Evolutionary conservation across 2,329 filamentous ascomycete species (phyloP).

Genomic region (Lasiodiplodia citricola): DNA sequence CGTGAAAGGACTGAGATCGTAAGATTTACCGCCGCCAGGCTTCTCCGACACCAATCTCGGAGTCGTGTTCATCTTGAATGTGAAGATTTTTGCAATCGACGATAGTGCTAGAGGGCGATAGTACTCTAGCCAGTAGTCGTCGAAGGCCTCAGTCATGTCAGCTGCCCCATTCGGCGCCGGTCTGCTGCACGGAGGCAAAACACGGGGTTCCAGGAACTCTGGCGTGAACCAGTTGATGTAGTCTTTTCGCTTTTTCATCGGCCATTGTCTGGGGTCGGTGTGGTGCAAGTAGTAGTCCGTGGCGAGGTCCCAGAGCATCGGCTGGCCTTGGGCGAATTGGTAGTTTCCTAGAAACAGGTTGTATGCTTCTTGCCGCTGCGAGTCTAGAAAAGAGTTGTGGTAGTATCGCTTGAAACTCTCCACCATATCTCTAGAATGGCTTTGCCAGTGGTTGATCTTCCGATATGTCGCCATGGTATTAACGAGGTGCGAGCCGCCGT

Average conservation of each 20-base stretch:
- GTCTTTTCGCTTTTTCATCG: constrained; percentile 65
- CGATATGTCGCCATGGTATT: constrained; percentile 99
- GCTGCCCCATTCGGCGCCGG: constrained; percentile 28
- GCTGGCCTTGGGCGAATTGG: constrained; percentile 82
- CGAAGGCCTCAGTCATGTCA: constrained; percentile 64
- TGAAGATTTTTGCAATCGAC: constrained; percentile 89
- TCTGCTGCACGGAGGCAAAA: constrained; percentile 58
- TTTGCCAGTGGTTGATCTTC: constrained; percentile 99
- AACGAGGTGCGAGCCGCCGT: constrained; percentile 94
- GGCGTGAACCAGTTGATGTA: constrained; percentile 93
- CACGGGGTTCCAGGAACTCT: constrained; percentile 68
- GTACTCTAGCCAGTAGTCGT: constrained; percentile 98
- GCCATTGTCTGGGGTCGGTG: constrained; percentile 76
- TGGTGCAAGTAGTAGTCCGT: constrained; percentile 98
- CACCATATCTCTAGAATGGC: constrained; percentile 96
- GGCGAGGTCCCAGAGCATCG: constrained; percentile 94
- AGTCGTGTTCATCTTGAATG: constrained; percentile 89
- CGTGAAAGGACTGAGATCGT: constrained; percentile 87
- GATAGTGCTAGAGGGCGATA: constrained; percentile 88
- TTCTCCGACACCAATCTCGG: constrained; percentile 81
- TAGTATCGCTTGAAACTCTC: constrained; percentile 99
- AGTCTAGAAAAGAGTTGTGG: constrained; percentile 97
- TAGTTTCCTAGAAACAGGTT: constrained; percentile 98
- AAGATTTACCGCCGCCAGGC: constrained; percentile 72
- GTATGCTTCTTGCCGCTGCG: constrained; percentile 96